phyloP scores from a whole-genome alignment of 768 basidiomycete genomes.

The Gloeophyllum trabeum region DNA sequence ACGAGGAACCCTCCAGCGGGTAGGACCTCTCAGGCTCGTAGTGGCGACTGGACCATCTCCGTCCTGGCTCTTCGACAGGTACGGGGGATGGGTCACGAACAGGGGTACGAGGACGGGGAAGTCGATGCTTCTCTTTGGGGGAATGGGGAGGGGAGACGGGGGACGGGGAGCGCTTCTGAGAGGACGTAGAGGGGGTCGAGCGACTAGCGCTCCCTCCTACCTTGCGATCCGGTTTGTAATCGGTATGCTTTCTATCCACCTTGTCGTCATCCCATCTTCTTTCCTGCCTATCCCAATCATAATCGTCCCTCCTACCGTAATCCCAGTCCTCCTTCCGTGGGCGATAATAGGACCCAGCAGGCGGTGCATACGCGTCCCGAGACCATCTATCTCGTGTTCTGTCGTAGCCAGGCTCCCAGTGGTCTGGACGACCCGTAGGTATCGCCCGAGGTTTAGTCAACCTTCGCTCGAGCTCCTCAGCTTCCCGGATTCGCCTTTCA shows the following conservation, averaged over 20 bases:
- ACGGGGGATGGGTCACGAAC: not conserved
- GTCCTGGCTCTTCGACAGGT: constrained; percentile 4
- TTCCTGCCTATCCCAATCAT: too few species aligned
- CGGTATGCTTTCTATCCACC: too few species aligned
- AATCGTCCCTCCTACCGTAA: too few species aligned
- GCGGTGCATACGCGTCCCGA: not conserved
- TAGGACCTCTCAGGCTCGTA: constrained; percentile 11
- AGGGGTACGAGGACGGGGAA: not conserved
- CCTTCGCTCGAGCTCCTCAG: constrained; percentile 13
- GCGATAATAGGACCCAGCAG: too few species aligned
- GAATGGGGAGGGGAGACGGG: not conserved
- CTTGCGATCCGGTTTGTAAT: too few species aligned
- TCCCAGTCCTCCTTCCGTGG: too few species aligned
- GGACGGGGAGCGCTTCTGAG: not conserved
- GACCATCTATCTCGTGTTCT: not conserved
- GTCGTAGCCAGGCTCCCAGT: not conserved
- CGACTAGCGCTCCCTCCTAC: too few species aligned
- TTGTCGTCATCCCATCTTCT: too few species aligned
- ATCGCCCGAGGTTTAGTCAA: not conserved
- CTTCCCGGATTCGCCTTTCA: constrained; percentile 28
- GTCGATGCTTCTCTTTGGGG: not conserved
- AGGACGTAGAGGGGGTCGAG: too few species aligned
- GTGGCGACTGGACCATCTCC: constrained; percentile 5
- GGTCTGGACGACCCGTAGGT: not conserved
- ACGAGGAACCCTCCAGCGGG: constrained; percentile 9